Base-by-base conservation (phyloP, 106 monocot genomes). In the Acorus gramineus region DNA sequence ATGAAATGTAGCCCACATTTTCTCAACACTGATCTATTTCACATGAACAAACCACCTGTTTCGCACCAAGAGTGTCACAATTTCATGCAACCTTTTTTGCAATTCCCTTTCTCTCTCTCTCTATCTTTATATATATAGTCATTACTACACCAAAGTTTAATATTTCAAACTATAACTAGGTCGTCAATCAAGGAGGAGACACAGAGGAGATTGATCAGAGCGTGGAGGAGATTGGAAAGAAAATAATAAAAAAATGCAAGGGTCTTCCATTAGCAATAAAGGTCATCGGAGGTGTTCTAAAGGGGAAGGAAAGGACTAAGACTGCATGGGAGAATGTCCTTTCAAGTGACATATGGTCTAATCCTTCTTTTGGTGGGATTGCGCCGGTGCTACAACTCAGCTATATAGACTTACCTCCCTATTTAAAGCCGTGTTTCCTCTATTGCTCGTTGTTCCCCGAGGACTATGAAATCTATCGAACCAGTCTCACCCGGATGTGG, bases 251-350 rank as follows among this genome's bases (percentile, higher is more conserved):
- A 55, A 63, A 57, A 67, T 79, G 83, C 8, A 43, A 45, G 4
- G 67, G 74, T 12, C 60, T 75, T 12, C 82, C 75, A 13, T 49
- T 73, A 57, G 77, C 77, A 8, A 73, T 81, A 47, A 77, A 73
- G 53, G 49, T 51, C 2, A 65, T 81, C 6, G 77, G 52, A 11
- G 73, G 68, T 2, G 49, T 73, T 46, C 9, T 81, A 11, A 56
- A 47, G 13, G 48, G 42, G 1, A 73, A 7, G 53, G 68, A 53
- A 5, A 63, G 11, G 43, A 77, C 14, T 44, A 49, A 7, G 12
- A 12, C 6, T 7, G 65, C 53, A n/a, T 81, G 77, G 81, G 64
- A 55, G 11, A 11, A 13, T 0, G 56, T 81, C 43, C 64, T 52
- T n/a, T 47, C 45, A 51, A 71, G 60, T 53, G 54, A 50, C 4